These are phyloP conservation scores for Penicillium arizonense DNA, from an alignment of 495 filamentous ascomycete genomes.

Conservation along the genomic window DNA sequence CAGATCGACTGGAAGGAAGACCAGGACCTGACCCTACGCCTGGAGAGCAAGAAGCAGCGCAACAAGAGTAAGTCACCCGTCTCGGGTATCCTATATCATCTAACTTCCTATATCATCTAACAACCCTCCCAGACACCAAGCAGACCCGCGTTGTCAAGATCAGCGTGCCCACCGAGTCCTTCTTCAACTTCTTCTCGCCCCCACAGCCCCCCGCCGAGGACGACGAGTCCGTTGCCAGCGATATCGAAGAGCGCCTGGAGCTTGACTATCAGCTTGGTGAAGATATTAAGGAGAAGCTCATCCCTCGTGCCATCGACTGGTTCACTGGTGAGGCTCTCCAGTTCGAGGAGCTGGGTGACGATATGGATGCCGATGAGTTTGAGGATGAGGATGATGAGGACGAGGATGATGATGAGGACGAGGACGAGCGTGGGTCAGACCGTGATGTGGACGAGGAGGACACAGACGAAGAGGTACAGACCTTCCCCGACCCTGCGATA, in stretches of 20 bases:
- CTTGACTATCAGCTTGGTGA: conserved; percentile 98
- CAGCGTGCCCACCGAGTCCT: conserved; percentile 96
- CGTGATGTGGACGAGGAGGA: conserved; percentile 58
- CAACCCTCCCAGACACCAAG: conserved; percentile 74
- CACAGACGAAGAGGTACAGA: conserved; percentile 88
- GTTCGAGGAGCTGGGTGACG: conserved; percentile 91
- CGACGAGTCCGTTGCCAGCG: conserved; percentile 74
- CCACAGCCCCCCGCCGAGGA: conserved; percentile 79
- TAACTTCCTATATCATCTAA: conserved; percentile 32
- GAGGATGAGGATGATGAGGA: conserved; percentile 93
- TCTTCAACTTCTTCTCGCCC: conserved; percentile 99
- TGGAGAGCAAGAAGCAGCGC: conserved; percentile 98
- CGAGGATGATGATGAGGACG: conserved; percentile 85
- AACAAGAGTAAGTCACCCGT: conserved; percentile 82
- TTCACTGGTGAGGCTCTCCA: conserved; percentile 98
- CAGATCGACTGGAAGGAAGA: conserved; percentile 96
- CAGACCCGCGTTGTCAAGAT: conserved; percentile 99
- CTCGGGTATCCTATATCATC: not conserved
- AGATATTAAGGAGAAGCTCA: conserved; percentile 99
- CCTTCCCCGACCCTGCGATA: not conserved
- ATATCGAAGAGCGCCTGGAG: conserved; percentile 97
- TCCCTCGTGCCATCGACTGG: conserved; percentile 98
- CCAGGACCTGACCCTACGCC: conserved; percentile 87
- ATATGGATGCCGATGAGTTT: conserved; percentile 77
- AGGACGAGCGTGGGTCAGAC: conserved; percentile 62